Evolutionary conservation across 1,284 basidiomycete genomes (phyloP).

Genomic region (Xerocomus nothofagi): DNA sequence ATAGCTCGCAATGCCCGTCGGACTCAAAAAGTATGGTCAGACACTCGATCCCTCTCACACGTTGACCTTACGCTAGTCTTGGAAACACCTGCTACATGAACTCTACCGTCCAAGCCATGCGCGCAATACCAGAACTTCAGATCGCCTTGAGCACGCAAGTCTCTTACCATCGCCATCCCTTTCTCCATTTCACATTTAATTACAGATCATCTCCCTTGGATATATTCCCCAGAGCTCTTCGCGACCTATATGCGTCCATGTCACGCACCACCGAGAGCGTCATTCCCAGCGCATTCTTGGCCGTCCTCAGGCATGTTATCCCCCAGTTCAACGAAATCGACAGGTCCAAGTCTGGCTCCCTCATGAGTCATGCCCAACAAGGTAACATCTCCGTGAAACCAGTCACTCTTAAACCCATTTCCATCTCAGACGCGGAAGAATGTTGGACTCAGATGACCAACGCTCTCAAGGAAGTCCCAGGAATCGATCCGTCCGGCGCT

Average conservation of each 20-base stretch:
- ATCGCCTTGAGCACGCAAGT: constrained; percentile 61
- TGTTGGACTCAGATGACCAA: constrained; percentile 88
- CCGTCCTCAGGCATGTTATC: constrained; percentile 71
- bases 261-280: constrained; percentile 75
- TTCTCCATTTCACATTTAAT: neutral
- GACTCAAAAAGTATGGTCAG: constrained; percentile 58
- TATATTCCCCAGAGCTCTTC: constrained; percentile 58
- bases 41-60: neutral
- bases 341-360: constrained; percentile 44
- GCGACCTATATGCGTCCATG: constrained; percentile 76
- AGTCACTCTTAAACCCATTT: constrained; percentile 2
- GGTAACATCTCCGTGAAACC: constrained; percentile 42
- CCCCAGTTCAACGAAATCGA: constrained; percentile 90
- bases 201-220: constrained; percentile 25
- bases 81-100: constrained; percentile 98
- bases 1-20: constrained; percentile 68
- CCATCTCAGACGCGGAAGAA: constrained; percentile 86
- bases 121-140: constrained; percentile 88
- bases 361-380: constrained; percentile 80
- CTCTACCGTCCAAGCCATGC: constrained; percentile 89
- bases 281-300: constrained; percentile 73
- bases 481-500: constrained; percentile 39
- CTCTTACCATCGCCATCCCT: neutral
- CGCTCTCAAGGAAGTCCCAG: constrained; percentile 66
- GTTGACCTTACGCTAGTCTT: constrained; percentile 41